Base-by-base conservation (phyloP, 1,284 basidiomycete species). In the Peniophora sp. region DNA sequence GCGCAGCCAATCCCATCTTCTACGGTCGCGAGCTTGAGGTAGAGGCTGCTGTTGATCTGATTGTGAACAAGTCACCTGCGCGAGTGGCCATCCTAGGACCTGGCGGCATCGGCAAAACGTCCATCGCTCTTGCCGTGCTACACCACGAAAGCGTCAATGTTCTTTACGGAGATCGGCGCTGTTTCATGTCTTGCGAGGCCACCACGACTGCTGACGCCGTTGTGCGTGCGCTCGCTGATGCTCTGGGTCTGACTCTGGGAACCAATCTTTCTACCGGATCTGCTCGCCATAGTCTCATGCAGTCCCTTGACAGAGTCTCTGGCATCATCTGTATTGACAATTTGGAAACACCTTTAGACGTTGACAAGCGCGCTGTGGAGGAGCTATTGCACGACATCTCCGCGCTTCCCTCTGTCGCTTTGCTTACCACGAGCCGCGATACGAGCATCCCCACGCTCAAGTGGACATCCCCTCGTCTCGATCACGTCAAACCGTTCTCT, bases 61-160 rank as follows among this genome's bases (percentile, higher is more conserved):
- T 56, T 20, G n/a, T 12, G 44, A 8, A 36, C n/a, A 16, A 32
- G 44, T 2, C 3, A 11, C 24, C 27, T 17, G 19, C 41, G 16
- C 53, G 54, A 36, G 36, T 67, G 5, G 61, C 57, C 24, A 54
- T 69, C 19, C 53, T 63, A 14, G 68, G 68, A 3, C 53, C 61
- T 3, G 66, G 67, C 1, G 67, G 68, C 0, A 69, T 69, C 51
- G 68, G 69, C 0, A 70, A 70, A 51, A 70, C 68, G 0, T 59
- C 64, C 0, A 51, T 62, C 6, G 62, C 67, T 1, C 55, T 63
- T 0, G 55, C 61, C 3, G 59, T 63, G 1, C 55, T 68, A 35
- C 53, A 64, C 8, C 47, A 64, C 23, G 45, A 52, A 1, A 12
- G 11, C 5, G 43, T 56, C 14, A 19, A 49, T n/a, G 24, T 50